Percentiles rank a stretch among this genome's conserved stretches.
Conservation (phyloP, 202 grass and related monocot genomes). For the Schoenoplectus tabernaemontani region DNA sequence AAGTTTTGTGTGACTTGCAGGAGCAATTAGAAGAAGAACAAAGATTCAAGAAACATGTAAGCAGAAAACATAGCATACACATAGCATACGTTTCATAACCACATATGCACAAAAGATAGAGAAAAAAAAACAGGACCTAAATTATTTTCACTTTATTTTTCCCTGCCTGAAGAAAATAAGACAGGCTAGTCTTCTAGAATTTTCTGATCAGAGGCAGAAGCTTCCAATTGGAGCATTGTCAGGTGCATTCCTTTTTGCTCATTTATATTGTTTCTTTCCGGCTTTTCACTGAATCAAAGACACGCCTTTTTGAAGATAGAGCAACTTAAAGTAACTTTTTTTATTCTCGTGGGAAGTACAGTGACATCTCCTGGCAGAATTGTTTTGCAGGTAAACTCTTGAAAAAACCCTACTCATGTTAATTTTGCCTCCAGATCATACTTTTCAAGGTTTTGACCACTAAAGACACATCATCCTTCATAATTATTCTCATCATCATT, state of each 20-base stretch:
- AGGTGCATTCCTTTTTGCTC: conserved; percentile 6
- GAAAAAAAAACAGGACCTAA: neutral
- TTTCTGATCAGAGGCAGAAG: conserved; percentile 8
- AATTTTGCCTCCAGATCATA: conserved; percentile 12
- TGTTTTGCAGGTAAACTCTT: conserved; percentile 46
- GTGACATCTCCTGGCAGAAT: conserved; percentile 37
- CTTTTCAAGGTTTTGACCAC: neutral
- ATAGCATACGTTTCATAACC: neutral
- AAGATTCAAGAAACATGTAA: conserved; percentile 51
- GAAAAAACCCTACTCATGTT: neutral
- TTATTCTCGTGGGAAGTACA: conserved; percentile 18
- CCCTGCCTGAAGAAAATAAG: conserved; percentile 48
- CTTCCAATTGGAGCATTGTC: conserved; percentile 7
- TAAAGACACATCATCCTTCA: too few species aligned
- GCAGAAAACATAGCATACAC: neutral
- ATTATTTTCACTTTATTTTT: neutral
- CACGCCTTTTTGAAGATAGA: neutral
- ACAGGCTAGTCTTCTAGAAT: conserved; percentile 22
- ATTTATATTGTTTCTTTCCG: neutral
- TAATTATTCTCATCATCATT: too few species aligned
- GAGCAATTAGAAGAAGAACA: conserved; percentile 31
- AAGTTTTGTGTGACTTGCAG: conserved; percentile 29
- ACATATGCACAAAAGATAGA: neutral
- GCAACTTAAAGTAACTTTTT: neutral
- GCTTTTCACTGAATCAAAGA: neutral